Conservation (phyloP, 129 eudicot species). For the Logfia minima region DNA sequence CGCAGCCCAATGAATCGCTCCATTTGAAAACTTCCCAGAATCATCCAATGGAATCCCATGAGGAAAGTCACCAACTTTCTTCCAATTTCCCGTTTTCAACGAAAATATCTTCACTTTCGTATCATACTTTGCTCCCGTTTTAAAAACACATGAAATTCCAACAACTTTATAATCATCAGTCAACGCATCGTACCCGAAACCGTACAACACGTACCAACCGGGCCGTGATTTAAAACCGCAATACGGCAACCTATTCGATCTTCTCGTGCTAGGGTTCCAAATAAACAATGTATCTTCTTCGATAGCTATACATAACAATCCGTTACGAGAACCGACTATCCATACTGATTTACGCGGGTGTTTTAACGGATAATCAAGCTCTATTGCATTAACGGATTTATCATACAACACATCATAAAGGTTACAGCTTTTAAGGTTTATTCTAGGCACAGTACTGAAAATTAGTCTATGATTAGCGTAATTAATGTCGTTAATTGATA, state of each 20-base stretch:
- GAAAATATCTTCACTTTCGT: conserved; percentile 48
- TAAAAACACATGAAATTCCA: conserved; percentile 43
- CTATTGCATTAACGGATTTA: conserved; percentile 11
- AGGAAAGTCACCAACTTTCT: conserved; percentile 38
- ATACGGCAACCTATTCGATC: conserved; percentile 33
- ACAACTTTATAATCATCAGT: conserved; percentile 62
- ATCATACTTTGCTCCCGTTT: conserved; percentile 19
- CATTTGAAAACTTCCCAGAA: conserved; percentile 43
- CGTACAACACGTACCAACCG: conserved; percentile 38
- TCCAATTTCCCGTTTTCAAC: conserved; percentile 46
- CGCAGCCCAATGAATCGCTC: conserved; percentile 60
- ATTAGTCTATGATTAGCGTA: conserved; percentile 30
- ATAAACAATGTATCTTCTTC: conserved; percentile 41
- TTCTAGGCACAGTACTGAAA: conserved; percentile 16
- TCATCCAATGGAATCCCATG: conserved; percentile 40
- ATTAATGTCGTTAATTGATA: conserved; percentile 11
- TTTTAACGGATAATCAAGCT: conserved; percentile 44
- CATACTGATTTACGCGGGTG: conserved; percentile 33
- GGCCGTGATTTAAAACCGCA: conserved; percentile 17
- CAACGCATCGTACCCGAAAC: conserved; percentile 51
- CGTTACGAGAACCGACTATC: conserved; percentile 51
- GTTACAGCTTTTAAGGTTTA: conserved; percentile 26
- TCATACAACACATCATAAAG: conserved; percentile 26
- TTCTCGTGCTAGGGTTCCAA: conserved; percentile 64
- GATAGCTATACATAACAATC: conserved; percentile 48